phyloP scores from a whole-genome alignment of 306 rosid genomes.

The Inga leiocalycina region DNA sequence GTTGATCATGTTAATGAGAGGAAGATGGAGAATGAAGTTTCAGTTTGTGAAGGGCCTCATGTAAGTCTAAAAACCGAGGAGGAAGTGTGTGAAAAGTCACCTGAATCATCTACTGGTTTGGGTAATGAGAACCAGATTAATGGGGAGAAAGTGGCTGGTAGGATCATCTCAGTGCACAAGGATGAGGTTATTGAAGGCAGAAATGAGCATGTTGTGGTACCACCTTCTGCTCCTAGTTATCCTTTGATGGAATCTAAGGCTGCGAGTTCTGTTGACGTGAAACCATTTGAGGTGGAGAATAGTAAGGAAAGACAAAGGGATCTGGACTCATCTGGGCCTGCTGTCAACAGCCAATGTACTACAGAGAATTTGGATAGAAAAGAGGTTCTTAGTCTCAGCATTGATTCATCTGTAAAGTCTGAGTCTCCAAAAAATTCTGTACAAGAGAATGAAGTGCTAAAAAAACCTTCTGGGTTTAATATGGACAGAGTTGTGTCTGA shows the following conservation, averaged over 20 bases:
- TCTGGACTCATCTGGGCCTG: constrained; percentile 31
- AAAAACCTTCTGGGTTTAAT: constrained; percentile 34
- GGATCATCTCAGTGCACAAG: constrained; percentile 25
- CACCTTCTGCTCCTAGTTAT: constrained; percentile 37
- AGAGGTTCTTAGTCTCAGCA: constrained; percentile 28
- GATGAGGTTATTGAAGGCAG: constrained; percentile 25
- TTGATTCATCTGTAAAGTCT: constrained; percentile 28
- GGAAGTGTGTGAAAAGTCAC: constrained; percentile 49
- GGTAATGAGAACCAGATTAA: constrained; percentile 39
- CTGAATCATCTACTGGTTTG: constrained; percentile 52
- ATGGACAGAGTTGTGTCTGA: constrained; percentile 42
- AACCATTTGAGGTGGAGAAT: constrained; percentile 23
- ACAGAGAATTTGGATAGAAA: constrained; percentile 34
- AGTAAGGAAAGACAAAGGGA: constrained; percentile 30
- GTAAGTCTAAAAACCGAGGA: constrained; percentile 47
- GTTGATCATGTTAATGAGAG: constrained; percentile 42
- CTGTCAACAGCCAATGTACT: constrained; percentile 22
- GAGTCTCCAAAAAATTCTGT: constrained; percentile 28
- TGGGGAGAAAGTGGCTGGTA: constrained; percentile 30
- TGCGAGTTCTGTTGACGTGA: constrained; percentile 10
- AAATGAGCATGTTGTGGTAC: constrained; percentile 22
- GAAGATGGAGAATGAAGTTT: constrained; percentile 37
- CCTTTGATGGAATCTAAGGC: constrained; percentile 28
- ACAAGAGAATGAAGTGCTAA: constrained; percentile 37
- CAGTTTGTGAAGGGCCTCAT: constrained; percentile 44